These are phyloP conservation scores for Sicyos baderoa DNA, from an alignment of 306 rosid genomes.

Conservation along the genomic window DNA sequence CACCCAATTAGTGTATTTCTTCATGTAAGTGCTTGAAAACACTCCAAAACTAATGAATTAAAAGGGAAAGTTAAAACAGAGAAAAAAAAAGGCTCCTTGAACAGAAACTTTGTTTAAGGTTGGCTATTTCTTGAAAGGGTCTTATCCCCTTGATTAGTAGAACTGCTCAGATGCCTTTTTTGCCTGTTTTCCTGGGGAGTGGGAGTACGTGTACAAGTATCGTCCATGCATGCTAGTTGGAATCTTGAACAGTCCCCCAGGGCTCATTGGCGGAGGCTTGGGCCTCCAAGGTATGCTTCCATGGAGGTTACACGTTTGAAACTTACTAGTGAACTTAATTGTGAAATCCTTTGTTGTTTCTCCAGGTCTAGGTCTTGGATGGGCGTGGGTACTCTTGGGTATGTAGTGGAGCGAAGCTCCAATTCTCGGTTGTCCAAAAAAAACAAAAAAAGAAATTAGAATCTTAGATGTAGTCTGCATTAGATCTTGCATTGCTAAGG, in stretches of 20 bases:
- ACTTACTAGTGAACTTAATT: no score
- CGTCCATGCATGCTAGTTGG: neutral
- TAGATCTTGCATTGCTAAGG: neutral
- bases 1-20: slow-evolving; percentile 95
- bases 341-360: no score
- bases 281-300: no score
- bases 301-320: no score
- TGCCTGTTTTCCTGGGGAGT: neutral
- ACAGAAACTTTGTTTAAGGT: neutral
- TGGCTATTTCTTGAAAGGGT: neutral
- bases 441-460: no score
- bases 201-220: neutral
- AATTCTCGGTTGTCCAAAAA: no score
- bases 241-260: neutral
- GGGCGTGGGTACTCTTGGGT: no score
- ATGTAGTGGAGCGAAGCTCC: no score
- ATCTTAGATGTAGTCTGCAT: neutral
- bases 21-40: slow-evolving; percentile 55
- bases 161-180: neutral
- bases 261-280: no score
- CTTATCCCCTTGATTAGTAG: neutral
- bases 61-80: neutral
- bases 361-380: no score
- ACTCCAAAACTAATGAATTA: neutral
- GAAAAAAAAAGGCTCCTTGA: neutral